Conservation (phyloP, 768 basidiomycete species). For the Lactarius deliciosus region DNA sequence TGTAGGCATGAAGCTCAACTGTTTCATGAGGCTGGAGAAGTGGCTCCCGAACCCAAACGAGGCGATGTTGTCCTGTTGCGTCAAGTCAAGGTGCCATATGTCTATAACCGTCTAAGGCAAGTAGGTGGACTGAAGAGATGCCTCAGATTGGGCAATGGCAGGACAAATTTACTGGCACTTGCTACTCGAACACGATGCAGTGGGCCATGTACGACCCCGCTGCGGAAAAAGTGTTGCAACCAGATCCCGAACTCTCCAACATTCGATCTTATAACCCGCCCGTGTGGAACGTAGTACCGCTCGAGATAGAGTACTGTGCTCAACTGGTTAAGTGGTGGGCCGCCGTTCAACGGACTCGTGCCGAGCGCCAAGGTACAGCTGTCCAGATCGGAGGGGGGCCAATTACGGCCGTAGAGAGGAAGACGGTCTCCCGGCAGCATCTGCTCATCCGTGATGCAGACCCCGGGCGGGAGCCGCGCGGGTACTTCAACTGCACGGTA, state of each 20-base stretch:
- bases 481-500: conserved; percentile 63
- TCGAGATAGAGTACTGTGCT: conserved; percentile 23
- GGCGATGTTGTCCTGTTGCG: conserved; percentile 55
- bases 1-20: conserved; percentile 39
- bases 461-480: conserved; percentile 44
- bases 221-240: conserved; percentile 10
- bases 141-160: conserved; percentile 16
- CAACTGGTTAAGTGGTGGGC: conserved; percentile 26
- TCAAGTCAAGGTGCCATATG: conserved; percentile 46
- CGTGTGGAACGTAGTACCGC: not conserved
- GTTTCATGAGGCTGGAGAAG: conserved; percentile 49
- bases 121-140: conserved; percentile 8
- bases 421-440: conserved; percentile 39
- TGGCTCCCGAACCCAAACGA: conserved; percentile 52
- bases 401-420: conserved; percentile 1
- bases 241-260: conserved; percentile 1
- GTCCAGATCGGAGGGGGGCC: conserved; percentile 27
- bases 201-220: conserved; percentile 22
- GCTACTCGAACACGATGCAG: conserved; percentile 18
- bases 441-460: conserved; percentile 51
- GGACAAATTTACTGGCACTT: conserved; percentile 20
- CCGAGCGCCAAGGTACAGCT: conserved; percentile 15
- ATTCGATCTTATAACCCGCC: conserved; percentile 8
- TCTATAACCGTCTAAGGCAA: not conserved
- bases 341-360: conserved; percentile 26